These are phyloP conservation scores for Acanthamoeba triangularis DNA, from an alignment of 208 protist species.

Conservation along the genomic window DNA sequence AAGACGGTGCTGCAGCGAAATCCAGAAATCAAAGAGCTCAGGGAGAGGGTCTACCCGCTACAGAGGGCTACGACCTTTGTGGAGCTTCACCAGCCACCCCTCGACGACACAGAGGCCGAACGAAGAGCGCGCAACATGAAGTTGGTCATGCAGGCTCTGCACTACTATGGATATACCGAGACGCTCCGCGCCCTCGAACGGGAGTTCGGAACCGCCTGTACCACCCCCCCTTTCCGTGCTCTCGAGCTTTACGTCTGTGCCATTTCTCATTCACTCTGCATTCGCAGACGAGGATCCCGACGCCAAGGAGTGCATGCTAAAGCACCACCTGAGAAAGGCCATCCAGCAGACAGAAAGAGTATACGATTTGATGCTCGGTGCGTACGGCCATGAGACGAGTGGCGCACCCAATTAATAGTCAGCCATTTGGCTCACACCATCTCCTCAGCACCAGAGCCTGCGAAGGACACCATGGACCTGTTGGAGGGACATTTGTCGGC, in stretches of 20 bases:
- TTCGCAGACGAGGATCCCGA: background rate
- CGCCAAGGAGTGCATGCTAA: background rate
- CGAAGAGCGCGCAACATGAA: background rate
- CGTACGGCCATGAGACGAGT: no score
- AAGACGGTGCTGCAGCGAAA: conserved; percentile 25
- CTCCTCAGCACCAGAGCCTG: background rate
- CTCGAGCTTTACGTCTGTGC: background rate
- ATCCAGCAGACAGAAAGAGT: background rate
- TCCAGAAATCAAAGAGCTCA: conserved; percentile 34
- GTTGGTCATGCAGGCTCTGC: conserved; percentile 4
- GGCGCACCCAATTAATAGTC: background rate
- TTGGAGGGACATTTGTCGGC: background rate
- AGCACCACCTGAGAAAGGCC: background rate
- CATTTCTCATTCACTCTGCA: background rate
- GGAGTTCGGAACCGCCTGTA: background rate
- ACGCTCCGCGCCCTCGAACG: background rate
- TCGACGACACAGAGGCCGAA: background rate
- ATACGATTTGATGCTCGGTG: conserved; percentile 37
- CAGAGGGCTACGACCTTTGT: conserved; percentile 23
- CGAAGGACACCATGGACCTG: background rate
- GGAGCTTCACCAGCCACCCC: conserved; percentile 29
- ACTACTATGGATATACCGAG: conserved; percentile 33
- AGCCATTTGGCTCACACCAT: background rate
- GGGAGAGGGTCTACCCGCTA: background rate
- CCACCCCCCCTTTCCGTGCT: no score